Evolutionary conservation across 805 yeast species (phyloP), one percentile per base, ranked within the genome.

Genomic region (Sungouiella thailandica): DNA sequence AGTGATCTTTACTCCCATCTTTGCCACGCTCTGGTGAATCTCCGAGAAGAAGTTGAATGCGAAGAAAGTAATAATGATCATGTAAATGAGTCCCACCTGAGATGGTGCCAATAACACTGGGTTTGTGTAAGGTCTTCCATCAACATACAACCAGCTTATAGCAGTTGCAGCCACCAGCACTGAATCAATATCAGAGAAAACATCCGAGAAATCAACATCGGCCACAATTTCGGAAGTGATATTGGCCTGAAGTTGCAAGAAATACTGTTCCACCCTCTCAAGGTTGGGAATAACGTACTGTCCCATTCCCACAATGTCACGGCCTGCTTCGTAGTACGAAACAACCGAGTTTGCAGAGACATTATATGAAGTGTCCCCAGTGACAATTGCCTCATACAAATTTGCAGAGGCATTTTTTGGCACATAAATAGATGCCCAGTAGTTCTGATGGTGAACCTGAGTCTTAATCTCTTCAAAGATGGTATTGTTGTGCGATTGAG

Each of bases 11-110:
- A 75, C 51, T 19, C 67, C 58, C 19, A 51, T 39, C 30, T 63
- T 61, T 0, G 77, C 72, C 28, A 80, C 65, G 7, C 58, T 52
- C 34, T 58, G 61, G 50, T 83, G 82, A 12, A 80, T 46, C 15
- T 71, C 72, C 9, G 58, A 58, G 50, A 78, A 79, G 62, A 83
- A 72, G 55, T 67, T 72, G 46, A 81, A 70, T 45, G 78, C 80
- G 70, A 85, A 81, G 52, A 85, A 82, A 3, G 90, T 76, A 36
- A 83, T 54, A 52, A 84, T 77, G 47, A 84, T 70, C 52, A 82
- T 63, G 52, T 77, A 83, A 53, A 84, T 80, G 43, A 82, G 67
- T 32, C 93, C 93, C 39, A 83, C 80, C 53, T 83, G 90, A 4
- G 77, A 55, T 4, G 89, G 87, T 1, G 88, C 88, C 28, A 70